These are phyloP conservation scores for Sarcomyxa edulis DNA, from an alignment of 768 basidiomycete species.

Conservation along the genomic window DNA sequence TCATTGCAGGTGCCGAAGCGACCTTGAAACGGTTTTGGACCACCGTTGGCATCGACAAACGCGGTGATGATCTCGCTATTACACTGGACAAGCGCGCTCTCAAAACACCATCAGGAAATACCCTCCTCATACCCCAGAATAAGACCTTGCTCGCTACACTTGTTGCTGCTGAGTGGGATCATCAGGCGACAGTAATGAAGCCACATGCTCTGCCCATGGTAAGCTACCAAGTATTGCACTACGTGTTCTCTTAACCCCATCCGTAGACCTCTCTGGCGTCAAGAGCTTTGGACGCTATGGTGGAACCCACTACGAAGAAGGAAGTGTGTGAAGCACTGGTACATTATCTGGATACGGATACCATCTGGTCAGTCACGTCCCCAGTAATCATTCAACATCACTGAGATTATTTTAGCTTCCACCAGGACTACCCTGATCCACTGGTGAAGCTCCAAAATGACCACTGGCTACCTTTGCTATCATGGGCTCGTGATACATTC, in stretches of 20 bases:
- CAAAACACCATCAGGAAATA: constrained; percentile 85
- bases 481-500: constrained; percentile 70
- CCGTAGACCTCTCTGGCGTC: constrained; percentile 83
- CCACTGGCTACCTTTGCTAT: constrained; percentile 86
- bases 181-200: constrained; percentile 79
- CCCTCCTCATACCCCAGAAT: constrained; percentile 61
- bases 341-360: constrained; percentile 91
- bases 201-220: constrained; percentile 92
- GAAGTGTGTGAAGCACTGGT: constrained; percentile 68
- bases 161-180: constrained; percentile 96
- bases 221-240: constrained; percentile 16
- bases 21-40: constrained; percentile 94
- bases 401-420: constrained; percentile 52
- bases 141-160: constrained; percentile 75
- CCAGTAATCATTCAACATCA: constrained; percentile 2
- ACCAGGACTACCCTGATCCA: constrained; percentile 68
- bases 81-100: constrained; percentile 81
- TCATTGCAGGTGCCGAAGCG: constrained; percentile 68
- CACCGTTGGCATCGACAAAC: constrained; percentile 69
- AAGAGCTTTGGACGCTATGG: constrained; percentile 81
- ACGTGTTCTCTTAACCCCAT: too few relatives aligned
- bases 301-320: constrained; percentile 45
- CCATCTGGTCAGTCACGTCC: constrained; percentile 61
- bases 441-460: constrained; percentile 73
- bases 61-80: constrained; percentile 47